A percentile compares a stretch with the other conserved stretches of the same genome.
These are phyloP conservation scores for Macrophomina pseudophaseolina DNA, from an alignment of 2,329 filamentous ascomycete species.

Conservation along the genomic window DNA sequence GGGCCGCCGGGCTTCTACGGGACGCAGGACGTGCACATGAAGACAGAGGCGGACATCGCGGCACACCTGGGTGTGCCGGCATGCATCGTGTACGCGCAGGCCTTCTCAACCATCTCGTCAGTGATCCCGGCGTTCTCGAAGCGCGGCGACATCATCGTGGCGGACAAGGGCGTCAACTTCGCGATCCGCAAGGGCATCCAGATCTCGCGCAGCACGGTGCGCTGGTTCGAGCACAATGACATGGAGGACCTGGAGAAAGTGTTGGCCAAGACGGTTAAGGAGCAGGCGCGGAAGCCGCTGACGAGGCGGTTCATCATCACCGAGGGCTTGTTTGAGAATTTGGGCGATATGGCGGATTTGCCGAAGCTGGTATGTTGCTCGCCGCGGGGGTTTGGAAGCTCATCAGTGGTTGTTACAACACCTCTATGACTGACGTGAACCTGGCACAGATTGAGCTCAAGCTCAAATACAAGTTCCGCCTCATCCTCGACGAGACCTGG, in stretches of 20 bases:
- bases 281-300: constrained; percentile 85
- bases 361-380: constrained; percentile 73
- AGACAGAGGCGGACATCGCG: constrained; percentile 92
- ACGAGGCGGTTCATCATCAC: constrained; percentile 95
- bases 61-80: constrained; percentile 84
- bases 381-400: neutral
- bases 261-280: constrained; percentile 82
- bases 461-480: constrained; percentile 94
- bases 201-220: constrained; percentile 85
- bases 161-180: constrained; percentile 91
- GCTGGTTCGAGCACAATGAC: constrained; percentile 95
- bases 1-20: constrained; percentile 98
- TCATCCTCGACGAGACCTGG: constrained; percentile 97
- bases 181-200: constrained; percentile 93
- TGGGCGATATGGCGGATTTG: constrained; percentile 82
- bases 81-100: constrained; percentile 94
- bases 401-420: neutral
- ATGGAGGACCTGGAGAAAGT: constrained; percentile 91
- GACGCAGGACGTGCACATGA: constrained; percentile 97
- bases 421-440: neutral
- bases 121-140: constrained; percentile 98
- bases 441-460: constrained; percentile 78
- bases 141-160: constrained; percentile 94
- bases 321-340: constrained; percentile 90
- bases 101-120: constrained; percentile 95